phyloP scores from a whole-genome alignment of 169 alveolate species.

The Cryptosporidium muris region DNA sequence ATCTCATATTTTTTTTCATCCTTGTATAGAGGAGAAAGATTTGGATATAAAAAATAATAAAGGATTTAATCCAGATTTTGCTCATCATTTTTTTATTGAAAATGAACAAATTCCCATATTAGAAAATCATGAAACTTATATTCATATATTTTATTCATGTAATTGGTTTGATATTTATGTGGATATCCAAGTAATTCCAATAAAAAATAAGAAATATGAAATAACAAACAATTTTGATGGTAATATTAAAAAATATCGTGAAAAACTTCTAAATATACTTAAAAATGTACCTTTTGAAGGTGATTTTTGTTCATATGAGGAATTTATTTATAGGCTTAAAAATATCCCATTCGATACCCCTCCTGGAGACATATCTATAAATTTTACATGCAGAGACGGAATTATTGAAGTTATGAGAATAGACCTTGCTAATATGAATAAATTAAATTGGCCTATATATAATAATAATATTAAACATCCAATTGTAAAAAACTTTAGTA shows the following conservation, averaged over 20 bases:
- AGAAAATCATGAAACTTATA: conserved; percentile 28
- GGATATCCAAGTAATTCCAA: conserved; percentile 22
- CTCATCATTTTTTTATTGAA: conserved; percentile 28
- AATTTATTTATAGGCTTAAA: conserved; percentile 23
- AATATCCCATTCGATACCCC: not conserved
- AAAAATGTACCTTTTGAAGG: conserved; percentile 30
- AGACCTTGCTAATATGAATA: conserved; percentile 16
- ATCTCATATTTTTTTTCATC: conserved; percentile 13
- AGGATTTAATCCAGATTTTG: conserved; percentile 24
- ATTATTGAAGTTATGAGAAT: conserved; percentile 2
- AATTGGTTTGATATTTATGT: conserved; percentile 61
- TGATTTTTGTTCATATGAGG: conserved; percentile 32
- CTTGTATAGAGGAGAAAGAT: conserved; percentile 14
- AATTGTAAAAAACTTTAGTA: conserved; percentile 42
- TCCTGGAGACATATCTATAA: conserved; percentile 9
- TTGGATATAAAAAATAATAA: not conserved
- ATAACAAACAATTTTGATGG: not conserved
- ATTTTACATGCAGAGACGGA: not conserved
- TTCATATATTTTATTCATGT: conserved; percentile 52
- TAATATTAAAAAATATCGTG: conserved; percentile 6
- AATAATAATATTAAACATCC: conserved; percentile 12
- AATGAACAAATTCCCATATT: conserved; percentile 40
- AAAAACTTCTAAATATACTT: conserved; percentile 6
- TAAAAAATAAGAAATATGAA: conserved; percentile 3
- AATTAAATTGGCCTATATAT: not conserved